These are phyloP conservation scores for Boletus subcaerulescens DNA, from an alignment of 768 basidiomycete genomes.

Conservation along the genomic window DNA sequence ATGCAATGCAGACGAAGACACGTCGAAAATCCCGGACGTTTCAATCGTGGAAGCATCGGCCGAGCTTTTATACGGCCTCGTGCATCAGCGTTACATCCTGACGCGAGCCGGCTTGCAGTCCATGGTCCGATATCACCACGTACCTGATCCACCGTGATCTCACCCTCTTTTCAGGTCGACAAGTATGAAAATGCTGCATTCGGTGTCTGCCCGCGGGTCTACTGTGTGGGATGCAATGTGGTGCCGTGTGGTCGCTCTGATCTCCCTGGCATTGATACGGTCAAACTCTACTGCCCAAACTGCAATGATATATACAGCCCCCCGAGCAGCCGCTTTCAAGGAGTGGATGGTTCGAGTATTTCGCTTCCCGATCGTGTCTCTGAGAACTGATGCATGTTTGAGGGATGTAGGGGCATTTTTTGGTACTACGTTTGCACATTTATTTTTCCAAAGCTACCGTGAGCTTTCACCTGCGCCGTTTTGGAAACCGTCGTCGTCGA, in stretches of 20 bases:
- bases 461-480: constrained; percentile 94
- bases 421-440: constrained; percentile 96
- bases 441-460: constrained; percentile 97
- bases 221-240: constrained; percentile 84
- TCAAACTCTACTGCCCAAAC: constrained; percentile 97
- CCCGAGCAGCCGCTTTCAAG: constrained; percentile 91
- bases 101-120: constrained; percentile 91
- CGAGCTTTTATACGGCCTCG: constrained; percentile 94
- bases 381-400: constrained; percentile 14
- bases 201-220: constrained; percentile 93
- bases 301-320: constrained; percentile 97
- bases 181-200: constrained; percentile 93
- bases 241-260: constrained; percentile 96
- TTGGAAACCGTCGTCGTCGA: constrained; percentile 68
- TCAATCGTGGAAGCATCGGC: constrained; percentile 98
- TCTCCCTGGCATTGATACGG: constrained; percentile 93
- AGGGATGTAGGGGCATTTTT: constrained; percentile 85
- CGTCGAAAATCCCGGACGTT: constrained; percentile 95
- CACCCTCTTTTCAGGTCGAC: constrained; percentile 60
- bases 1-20: constrained; percentile 70
- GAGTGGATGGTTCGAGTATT: constrained; percentile 75
- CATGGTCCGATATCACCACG: constrained; percentile 60
- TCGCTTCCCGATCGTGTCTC: constrained; percentile 4
- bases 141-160: constrained; percentile 17
- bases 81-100: constrained; percentile 96